Percentiles rank a stretch among this genome's conserved stretches.
Conservation (phyloP, 192 early-diverging fungal genomes). For the Mycoemilia scoparia region DNA sequence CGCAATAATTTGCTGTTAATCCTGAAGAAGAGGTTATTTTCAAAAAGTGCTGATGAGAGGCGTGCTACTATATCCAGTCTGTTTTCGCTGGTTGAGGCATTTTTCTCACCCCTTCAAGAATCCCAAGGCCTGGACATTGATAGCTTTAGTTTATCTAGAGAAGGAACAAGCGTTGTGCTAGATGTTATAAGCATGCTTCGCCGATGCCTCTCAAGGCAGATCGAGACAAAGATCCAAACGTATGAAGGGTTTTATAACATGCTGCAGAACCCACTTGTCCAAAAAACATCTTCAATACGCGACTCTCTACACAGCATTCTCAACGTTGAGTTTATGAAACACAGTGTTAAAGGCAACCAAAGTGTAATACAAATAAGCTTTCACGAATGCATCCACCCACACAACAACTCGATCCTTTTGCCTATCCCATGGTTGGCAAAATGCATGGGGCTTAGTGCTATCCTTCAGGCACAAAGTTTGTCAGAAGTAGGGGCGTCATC, state of each 20-base stretch:
- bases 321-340: conserved; percentile 25
- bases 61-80: conserved; percentile 41
- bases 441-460: conserved; percentile 8
- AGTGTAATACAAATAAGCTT: conserved; percentile 9
- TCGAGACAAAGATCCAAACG: conserved; percentile 32
- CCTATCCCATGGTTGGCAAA: conserved; percentile 11
- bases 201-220: conserved; percentile 49
- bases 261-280: conserved; percentile 11
- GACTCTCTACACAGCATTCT: conserved; percentile 9
- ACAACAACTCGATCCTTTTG: conserved; percentile 9
- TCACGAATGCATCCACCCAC: conserved; percentile 9
- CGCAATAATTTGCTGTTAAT: conserved; percentile 45
- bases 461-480: neutral
- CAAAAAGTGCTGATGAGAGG: conserved; percentile 39
- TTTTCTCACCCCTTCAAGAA: conserved; percentile 6
- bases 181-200: conserved; percentile 36
- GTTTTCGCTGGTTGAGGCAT: conserved; percentile 25
- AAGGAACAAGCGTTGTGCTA: conserved; percentile 5
- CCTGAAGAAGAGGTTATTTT: conserved; percentile 48
- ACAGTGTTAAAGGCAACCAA: conserved; percentile 12
- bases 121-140: conserved; percentile 1
- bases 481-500: neutral
- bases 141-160: neutral
- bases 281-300: conserved; percentile 4
- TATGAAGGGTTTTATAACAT: conserved; percentile 37